Percentiles rank a stretch among this genome's conserved stretches.
These are phyloP conservation scores for Alisma plantagoaquatica DNA, from an alignment of 106 monocot genomes.

Conservation along the genomic window DNA sequence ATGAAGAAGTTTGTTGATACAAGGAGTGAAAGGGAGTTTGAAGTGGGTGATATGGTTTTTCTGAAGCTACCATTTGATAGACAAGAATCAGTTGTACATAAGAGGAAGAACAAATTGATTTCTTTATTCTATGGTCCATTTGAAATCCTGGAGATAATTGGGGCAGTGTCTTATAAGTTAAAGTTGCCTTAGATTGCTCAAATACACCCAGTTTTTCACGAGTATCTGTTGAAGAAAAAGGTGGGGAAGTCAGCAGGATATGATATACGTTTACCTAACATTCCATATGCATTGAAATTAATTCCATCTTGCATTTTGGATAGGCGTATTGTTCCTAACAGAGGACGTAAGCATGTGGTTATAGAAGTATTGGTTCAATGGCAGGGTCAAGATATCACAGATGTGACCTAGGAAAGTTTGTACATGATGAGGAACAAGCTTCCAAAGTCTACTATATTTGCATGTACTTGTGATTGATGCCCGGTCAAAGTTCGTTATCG, in stretches of 20 bases:
- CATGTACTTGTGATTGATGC: too few relatives aligned
- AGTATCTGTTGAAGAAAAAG: neutral
- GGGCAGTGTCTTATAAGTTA: neutral
- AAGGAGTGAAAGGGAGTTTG: neutral
- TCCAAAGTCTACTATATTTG: too few relatives aligned
- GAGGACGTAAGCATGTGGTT: neutral
- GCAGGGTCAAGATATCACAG: too few relatives aligned
- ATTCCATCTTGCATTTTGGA: neutral
- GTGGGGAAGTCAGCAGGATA: neutral
- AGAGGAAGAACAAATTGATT: neutral
- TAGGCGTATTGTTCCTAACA: neutral
- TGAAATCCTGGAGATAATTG: neutral
- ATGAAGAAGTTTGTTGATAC: neutral
- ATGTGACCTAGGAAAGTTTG: too few relatives aligned
- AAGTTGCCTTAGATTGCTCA: neutral
- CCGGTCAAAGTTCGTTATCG: too few relatives aligned
- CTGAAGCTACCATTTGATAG: too few relatives aligned
- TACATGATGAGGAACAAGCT: too few relatives aligned
- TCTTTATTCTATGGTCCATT: constrained; percentile 2
- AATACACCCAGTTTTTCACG: neutral
- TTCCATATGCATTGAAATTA: neutral
- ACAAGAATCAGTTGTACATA: too few relatives aligned
- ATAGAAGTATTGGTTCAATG: neutral
- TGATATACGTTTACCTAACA: neutral
- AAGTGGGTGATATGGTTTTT: neutral